Evolutionary conservation across 2,329 filamentous ascomycete genomes (phyloP).

Genomic region (Botrytis deweyae): DNA sequence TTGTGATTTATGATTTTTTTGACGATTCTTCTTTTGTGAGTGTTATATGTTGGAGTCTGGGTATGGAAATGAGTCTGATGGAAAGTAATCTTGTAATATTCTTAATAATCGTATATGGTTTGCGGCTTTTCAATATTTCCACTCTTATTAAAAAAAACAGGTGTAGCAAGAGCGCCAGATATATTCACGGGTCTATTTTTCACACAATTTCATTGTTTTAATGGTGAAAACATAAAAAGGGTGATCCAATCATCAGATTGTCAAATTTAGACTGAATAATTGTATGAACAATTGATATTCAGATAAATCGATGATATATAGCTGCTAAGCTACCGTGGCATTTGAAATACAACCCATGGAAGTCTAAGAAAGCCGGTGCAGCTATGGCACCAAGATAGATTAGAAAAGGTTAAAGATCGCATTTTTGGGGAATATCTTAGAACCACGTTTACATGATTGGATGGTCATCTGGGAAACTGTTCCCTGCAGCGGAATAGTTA

Average conservation of each 20-base stretch:
- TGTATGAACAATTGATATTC: neutral
- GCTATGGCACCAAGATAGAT: neutral
- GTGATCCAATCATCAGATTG: neutral
- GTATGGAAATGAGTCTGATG: neutral
- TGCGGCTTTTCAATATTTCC: too few relatives aligned
- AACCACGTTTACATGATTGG: accelerated
- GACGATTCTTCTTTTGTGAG: neutral
- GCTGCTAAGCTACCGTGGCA: neutral
- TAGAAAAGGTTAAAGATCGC: accelerated
- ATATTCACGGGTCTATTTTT: too few relatives aligned
- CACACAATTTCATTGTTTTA: neutral
- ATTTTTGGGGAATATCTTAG: neutral
- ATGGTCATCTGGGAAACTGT: neutral
- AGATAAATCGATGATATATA: neutral
- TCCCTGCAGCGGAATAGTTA: neutral
- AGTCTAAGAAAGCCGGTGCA: neutral
- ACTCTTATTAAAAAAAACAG: neutral
- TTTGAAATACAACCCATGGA: neutral
- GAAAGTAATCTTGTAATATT: neutral
- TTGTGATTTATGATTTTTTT: neutral
- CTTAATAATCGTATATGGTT: too few relatives aligned
- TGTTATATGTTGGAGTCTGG: neutral
- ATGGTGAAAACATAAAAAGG: neutral
- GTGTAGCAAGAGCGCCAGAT: neutral
- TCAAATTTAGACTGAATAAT: neutral